Conservation (phyloP, 306 rosid species). For the Cucurbita argyrosperma region DNA sequence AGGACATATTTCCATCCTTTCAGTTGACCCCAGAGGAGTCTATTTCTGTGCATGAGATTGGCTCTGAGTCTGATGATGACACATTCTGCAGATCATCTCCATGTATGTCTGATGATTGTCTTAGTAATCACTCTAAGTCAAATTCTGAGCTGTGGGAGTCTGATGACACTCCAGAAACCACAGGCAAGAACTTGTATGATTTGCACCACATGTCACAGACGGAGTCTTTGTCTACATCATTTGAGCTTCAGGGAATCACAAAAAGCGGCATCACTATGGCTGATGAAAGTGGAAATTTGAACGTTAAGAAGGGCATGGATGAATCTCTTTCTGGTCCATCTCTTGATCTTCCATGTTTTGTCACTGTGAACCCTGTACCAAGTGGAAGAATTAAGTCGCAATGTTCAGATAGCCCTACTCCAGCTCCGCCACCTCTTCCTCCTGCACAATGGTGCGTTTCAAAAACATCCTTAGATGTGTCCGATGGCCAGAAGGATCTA, state of each 20-base stretch:
- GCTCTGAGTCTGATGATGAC: conserved; percentile 65
- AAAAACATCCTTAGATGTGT: conserved; percentile 29
- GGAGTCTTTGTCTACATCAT: conserved; percentile 28
- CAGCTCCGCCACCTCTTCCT: conserved; percentile 59
- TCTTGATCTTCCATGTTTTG: conserved; percentile 70
- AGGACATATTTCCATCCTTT: conserved; percentile 66
- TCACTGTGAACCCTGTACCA: conserved; percentile 32
- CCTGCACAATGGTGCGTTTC: conserved; percentile 43
- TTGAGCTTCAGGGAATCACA: conserved; percentile 19
- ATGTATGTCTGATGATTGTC: conserved; percentile 52
- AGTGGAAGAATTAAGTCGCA: conserved; percentile 19
- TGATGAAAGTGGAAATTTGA: conserved; percentile 14
- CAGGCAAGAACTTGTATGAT: conserved; percentile 30
- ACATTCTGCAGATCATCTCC: conserved; percentile 94
- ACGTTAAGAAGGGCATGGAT: conserved; percentile 20
- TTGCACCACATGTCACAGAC: conserved; percentile 33
- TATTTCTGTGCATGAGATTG: conserved; percentile 41
- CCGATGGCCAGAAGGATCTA: conserved; percentile 23
- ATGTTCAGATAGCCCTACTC: conserved; percentile 25
- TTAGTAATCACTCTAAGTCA: conserved; percentile 48
- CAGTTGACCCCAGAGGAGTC: conserved; percentile 72
- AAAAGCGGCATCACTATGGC: conserved; percentile 19
- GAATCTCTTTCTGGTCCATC: conserved; percentile 35
- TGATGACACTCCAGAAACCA: conserved; percentile 39
- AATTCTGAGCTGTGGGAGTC: conserved; percentile 87